Conservation (phyloP, 306 rosid genomes). For the Prunus dulcis region DNA sequence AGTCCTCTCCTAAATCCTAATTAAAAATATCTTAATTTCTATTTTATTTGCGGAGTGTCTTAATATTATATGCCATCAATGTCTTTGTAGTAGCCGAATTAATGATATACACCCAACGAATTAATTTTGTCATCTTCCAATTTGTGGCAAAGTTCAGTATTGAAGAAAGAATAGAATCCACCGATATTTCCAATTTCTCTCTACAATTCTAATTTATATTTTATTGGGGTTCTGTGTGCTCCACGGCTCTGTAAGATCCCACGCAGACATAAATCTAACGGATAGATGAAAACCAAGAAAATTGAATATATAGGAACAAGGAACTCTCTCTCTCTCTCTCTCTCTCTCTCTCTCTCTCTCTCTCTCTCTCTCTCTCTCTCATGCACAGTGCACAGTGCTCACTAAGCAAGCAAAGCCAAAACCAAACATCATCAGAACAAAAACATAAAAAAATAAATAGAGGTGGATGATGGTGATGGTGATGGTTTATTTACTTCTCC, state of each 20-base stretch:
- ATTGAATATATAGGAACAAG: background rate
- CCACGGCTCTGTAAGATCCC: background rate
- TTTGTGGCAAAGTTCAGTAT: background rate
- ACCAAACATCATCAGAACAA: constrained; percentile 12
- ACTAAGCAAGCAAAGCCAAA: background rate
- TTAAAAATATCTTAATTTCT: too few species aligned
- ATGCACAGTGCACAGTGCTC: background rate
- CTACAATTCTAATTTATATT: background rate
- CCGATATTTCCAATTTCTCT: too few species aligned
- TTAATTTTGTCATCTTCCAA: background rate
- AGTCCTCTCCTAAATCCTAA: too few species aligned
- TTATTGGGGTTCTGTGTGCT: background rate
- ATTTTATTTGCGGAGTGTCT: background rate
- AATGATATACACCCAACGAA: background rate
- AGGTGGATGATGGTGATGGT: constrained; percentile 43
- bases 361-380: background rate
- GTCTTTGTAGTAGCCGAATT: background rate
- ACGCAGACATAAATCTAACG: background rate
- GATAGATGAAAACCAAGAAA: background rate
- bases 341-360: background rate
- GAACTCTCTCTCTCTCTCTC: background rate
- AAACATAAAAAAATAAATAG: background rate
- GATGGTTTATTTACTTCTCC: background rate
- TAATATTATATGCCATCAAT: background rate
- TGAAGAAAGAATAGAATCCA: background rate